These are phyloP conservation scores for Hanseniaspora gamundiae DNA, from an alignment of 1,139 yeast species.

Conservation along the genomic window DNA sequence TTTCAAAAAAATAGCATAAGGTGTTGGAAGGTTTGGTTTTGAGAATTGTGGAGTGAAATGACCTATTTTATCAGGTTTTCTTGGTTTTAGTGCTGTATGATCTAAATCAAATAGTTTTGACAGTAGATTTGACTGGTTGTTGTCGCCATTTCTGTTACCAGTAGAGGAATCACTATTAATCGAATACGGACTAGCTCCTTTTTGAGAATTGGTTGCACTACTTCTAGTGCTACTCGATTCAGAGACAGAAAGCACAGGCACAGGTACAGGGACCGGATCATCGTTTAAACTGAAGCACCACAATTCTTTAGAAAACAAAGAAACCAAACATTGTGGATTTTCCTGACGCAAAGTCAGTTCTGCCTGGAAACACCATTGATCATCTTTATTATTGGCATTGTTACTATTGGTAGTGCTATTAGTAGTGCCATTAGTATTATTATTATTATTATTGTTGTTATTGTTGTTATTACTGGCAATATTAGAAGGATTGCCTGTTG, in stretches of 20 bases:
- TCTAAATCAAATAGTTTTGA: conserved; percentile 3
- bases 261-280: conserved; percentile 19
- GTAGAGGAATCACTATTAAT: background rate
- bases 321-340: conserved; percentile 40
- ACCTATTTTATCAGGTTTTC: conserved; percentile 20
- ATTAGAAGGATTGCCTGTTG: background rate
- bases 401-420: too few relatives aligned
- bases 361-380: conserved; percentile 39
- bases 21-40: conserved; percentile 32
- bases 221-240: background rate
- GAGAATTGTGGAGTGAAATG: conserved; percentile 25
- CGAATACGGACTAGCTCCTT: conserved; percentile 5
- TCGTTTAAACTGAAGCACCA: conserved; percentile 43
- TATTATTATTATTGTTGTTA: too few relatives aligned
- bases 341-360: conserved; percentile 44
- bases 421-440: too few relatives aligned
- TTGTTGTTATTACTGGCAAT: too few relatives aligned
- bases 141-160: conserved; percentile 13
- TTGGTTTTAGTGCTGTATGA: conserved; percentile 2
- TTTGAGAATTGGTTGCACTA: conserved; percentile 12
- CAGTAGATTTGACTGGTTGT: conserved; percentile 6
- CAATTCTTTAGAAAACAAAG: conserved; percentile 48
- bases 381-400: conserved; percentile 19
- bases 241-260: background rate
- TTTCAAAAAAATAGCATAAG: conserved; percentile 43